Base-by-base conservation (phyloP, 192 early-diverging fungal genomes). In the Kappamyces sp. region DNA sequence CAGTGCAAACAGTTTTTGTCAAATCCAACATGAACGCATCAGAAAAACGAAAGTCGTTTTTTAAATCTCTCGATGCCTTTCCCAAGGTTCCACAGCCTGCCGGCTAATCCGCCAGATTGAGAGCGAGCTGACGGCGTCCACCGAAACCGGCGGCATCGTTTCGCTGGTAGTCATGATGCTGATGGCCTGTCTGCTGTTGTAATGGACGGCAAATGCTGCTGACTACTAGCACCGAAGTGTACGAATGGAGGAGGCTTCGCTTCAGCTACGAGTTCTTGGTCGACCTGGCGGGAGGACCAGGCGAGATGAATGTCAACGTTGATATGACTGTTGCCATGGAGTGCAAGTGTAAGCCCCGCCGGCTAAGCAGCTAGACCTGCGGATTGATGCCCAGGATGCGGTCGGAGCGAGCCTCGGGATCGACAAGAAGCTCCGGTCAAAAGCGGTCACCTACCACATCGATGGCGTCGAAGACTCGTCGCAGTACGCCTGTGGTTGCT, bases 311-410 rank as follows among this genome's bases (percentile, higher is more conserved):
- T 64, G 87, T 97, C 35, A 93, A 94, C 66, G 51, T 94, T 38
- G 94, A 89, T 63, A 58, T 95, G 29, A 88, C 87, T 0, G 73
- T 97, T 12, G 90, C 91, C 7, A 96, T 91, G 87, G 80, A 81
- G 2, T 97, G 94, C 65, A 65, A 79, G 48, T 65, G 66, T 74
- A 42, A 35, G 30, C 7, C 32, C 35, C 34, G 40, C 32, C 0
- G 42, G 8, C 14, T 9, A 31, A 40, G 2, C 15, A 2, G 42
- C 36, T 36, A 88, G 86, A 73, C 32, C 60, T 88, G 35, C 69
- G 75, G 2, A 72, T 84, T 6, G 86, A 91, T 76, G 74, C 89
- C 6, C 54, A 80, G 52, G 88, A 91, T 74, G 77, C 74, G 22
- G 71, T 80, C 3, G 81, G 83, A 4, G 73, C 76, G 1, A 70